Percentiles rank a stretch among this genome's conserved stretches.
These are phyloP conservation scores for Argentina anserina DNA, from an alignment of 306 rosid species.

Conservation along the genomic window DNA sequence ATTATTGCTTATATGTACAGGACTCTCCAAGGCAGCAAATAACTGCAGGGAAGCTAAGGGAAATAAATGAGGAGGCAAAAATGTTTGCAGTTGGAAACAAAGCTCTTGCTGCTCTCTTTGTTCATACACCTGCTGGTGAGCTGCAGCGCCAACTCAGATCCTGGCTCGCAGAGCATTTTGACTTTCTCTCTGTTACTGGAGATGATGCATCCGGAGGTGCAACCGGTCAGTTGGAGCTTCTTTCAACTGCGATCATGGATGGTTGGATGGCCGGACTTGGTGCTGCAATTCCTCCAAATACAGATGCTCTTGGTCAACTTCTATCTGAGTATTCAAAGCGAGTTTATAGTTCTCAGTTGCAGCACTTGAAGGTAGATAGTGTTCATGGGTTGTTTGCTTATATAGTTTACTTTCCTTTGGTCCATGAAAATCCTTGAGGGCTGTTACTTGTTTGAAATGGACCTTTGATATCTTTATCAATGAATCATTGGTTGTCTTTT, in stretches of 20 bases:
- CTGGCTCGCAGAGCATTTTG: constrained; percentile 92
- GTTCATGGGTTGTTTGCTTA: not conserved
- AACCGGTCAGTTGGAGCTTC: constrained; percentile 97
- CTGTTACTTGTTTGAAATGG: not conserved
- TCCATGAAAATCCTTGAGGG: not conserved
- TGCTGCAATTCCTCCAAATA: constrained; percentile 86
- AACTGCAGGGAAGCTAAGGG: constrained; percentile 95
- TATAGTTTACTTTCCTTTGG: not conserved
- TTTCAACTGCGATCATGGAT: constrained; percentile 99
- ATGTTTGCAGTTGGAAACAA: constrained; percentile 81
- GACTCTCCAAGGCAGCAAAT: constrained; percentile 89
- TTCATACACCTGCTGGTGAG: constrained; percentile 98
- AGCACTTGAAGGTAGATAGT: constrained; percentile 79
- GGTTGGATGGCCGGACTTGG: constrained; percentile 99
- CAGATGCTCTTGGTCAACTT: constrained; percentile 98
- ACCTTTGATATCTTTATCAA: not conserved
- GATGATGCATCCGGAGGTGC: constrained; percentile 73
- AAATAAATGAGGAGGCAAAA: constrained; percentile 92
- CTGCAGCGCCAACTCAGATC: constrained; percentile 96
- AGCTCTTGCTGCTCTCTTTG: constrained; percentile 94
- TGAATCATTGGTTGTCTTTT: constrained; percentile 5
- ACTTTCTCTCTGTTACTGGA: constrained; percentile 71
- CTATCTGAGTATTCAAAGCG: constrained; percentile 83
- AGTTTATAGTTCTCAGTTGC: constrained; percentile 87
- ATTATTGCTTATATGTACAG: constrained; percentile 39